Evolutionary conservation across 306 rosid genomes (phyloP), one percentile per base, ranked within the genome.

Genomic region (Hylodesmum podocarpum): DNA sequence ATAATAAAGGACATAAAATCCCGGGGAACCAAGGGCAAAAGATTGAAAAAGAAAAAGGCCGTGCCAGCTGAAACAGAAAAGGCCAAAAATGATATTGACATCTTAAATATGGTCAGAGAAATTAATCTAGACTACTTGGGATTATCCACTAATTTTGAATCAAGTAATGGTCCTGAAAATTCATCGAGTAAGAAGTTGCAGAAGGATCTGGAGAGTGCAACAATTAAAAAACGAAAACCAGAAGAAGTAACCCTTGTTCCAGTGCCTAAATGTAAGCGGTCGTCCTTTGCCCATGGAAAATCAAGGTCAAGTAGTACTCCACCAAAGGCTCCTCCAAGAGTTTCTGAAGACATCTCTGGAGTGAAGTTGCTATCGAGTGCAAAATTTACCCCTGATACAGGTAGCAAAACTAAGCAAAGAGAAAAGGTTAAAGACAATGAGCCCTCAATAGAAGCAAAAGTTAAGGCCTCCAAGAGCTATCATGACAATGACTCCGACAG

Each of bases 81-180:
- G 67, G 80, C 87, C 44, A 94, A 82, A 83, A 91, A 91, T 80
- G 87, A 86, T 75, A 83, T 92, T 72, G 97, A 95, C 73, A 73
- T 95, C 83, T 77, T 92, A 86, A 84, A 89, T 68, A 82, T 92
- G 97, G 99, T 95, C 65, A 89, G 99, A 88, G 86, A 92, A 82
- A 92, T 95, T 74, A 92, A 95, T 81, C 74, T 88, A 69, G 94
- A 87, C 82, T 89, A 81, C 90, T 51, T 87, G 80, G 96, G 84
- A 28, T 47, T 66, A 72, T 73, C 97, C 75, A 69, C 80, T 67
- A 89, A 90, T 84, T 87, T 86, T 77, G 94, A 87, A 82, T 73
- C 94, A 75, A 92, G 86, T 80, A 95, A 95, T 75, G 99, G 99
- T 59, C 91, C 86, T 79, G 90, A 87, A 77, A 72, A 58, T 74